Evolutionary conservation across 768 basidiomycete species (phyloP), one percentile per base, ranked within the genome.

Genomic region (Boletus sp.): DNA sequence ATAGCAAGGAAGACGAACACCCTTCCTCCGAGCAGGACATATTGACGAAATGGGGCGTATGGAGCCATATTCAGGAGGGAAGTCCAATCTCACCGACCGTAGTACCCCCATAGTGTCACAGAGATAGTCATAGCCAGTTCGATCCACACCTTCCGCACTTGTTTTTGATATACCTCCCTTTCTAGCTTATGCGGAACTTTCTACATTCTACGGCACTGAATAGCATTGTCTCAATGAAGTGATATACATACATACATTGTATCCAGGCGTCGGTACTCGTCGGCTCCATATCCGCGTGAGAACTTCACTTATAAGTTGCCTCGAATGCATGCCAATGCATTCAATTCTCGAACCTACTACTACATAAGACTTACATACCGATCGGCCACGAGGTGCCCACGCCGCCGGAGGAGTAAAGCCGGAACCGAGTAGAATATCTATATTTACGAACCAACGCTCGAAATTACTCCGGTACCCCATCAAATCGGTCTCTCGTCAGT

Each of bases 1-100:
- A 18, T 35, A 10, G n/a, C 42, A 47, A 40, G 32, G 58, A 36
- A 10, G 40, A 60, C 20, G 52, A 6, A 10, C 2, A 30, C 11
- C 24, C 9, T 9, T 24, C 30, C 17, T 29, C n/a, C 18, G 59
- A 57, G 51, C 54, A 39, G 42, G 67, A 68, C 44, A 29, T 59
- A 18, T 42, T 68, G 59, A 67, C 68, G 28, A 58, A 28, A 39
- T 15, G 39, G 41, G 65, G 57, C 15, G 66, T 68, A 14, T 70
- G 68, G 65, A 7, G 44, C 2, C 54, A 54, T 5, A 5, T 36
- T 17, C 30, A 37, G 17, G 58, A 56, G 9, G 20, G 5, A 1
- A 52, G 59, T 17, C 47, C 55, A 11, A 30, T 12, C 8, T 24
- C 40, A n/a, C 5, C 29, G 2, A 29, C 42, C 1, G 36, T 47